Percentiles rank a stretch among this genome's conserved stretches.
phyloP scores from a whole-genome alignment of 1,139 yeast genomes.

The Candida glucosophila region DNA sequence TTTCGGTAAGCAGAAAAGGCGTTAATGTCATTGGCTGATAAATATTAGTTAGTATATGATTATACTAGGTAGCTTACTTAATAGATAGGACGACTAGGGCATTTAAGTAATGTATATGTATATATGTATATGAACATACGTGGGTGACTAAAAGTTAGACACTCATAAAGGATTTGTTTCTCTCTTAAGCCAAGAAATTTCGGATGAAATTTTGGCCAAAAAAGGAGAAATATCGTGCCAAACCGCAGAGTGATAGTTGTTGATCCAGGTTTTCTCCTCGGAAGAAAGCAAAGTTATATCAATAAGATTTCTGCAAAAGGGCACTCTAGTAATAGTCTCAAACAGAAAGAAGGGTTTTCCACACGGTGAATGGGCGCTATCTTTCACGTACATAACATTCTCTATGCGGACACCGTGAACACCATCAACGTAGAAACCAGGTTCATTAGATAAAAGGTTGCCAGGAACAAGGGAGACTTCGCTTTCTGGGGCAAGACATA shows the following conservation, averaged over 20 bases:
- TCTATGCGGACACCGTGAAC: conserved; percentile 92
- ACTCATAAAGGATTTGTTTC: conserved; percentile 45
- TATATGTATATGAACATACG: no score
- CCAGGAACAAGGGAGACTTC: conserved; percentile 49
- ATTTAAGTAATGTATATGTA: no score
- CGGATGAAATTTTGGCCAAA: conserved; percentile 42
- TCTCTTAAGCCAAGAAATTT: conserved; percentile 65
- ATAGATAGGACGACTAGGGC: no score
- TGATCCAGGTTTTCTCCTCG: conserved; percentile 61
- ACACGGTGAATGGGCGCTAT: conserved; percentile 31
- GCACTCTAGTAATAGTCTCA: conserved; percentile 86
- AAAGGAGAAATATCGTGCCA: conserved; percentile 47
- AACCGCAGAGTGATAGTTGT: conserved; percentile 57
- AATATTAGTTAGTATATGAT: no score
- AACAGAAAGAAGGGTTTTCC: conserved; percentile 62
- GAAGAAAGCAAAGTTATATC: conserved; percentile 30
- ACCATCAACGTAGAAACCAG: conserved; percentile 91
- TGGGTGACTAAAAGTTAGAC: no score
- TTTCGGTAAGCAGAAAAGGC: no score
- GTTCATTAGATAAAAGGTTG: conserved; percentile 84
- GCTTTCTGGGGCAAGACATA: conserved; percentile 33
- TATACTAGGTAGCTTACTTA: no score
- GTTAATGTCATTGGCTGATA: no score
- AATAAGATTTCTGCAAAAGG: conserved; percentile 39
- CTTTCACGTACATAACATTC: conserved; percentile 62